Evolutionary conservation across 2,329 filamentous ascomycete genomes (phyloP).

Genomic region (Coccinonectria pachysandricola): DNA sequence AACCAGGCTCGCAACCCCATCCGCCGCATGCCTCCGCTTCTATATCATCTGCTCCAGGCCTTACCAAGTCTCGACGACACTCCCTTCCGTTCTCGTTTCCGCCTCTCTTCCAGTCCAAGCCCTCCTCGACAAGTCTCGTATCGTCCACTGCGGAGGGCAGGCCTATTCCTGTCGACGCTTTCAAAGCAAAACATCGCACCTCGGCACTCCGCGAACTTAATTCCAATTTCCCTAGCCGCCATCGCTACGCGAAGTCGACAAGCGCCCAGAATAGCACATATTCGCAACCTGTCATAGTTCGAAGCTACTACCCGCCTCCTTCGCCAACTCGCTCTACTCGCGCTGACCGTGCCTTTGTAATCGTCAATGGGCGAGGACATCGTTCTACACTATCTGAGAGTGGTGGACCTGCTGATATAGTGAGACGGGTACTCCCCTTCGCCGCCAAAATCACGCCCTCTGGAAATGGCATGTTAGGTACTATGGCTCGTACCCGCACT

Average conservation of each 20-base stretch:
- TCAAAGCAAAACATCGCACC: conserved; percentile 45
- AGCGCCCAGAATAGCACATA: conserved; percentile 48
- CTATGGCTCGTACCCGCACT: conserved; percentile 33
- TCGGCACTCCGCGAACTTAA: conserved; percentile 51
- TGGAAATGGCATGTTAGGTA: conserved; percentile 30
- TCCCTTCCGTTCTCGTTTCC: conserved; percentile 39
- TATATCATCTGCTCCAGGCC: conserved; percentile 12
- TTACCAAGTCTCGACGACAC: conserved; percentile 21
- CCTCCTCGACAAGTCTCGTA: conserved; percentile 42
- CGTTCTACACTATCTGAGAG: conserved; percentile 18
- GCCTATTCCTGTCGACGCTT: conserved; percentile 46
- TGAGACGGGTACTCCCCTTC: conserved; percentile 24
- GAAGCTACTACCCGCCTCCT: conserved; percentile 48
- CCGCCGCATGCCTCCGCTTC: conserved; percentile 15
- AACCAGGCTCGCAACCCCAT: conserved; percentile 15
- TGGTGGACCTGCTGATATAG: conserved; percentile 19
- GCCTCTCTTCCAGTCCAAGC: conserved; percentile 36
- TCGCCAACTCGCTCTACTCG: conserved; percentile 23
- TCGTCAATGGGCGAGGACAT: conserved; percentile 19
- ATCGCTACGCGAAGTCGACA: conserved; percentile 46
- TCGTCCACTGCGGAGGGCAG: conserved; percentile 45
- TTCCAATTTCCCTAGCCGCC: conserved; percentile 44
- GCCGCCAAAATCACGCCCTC: conserved; percentile 20
- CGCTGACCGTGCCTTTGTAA: conserved; percentile 20
- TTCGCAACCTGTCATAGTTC: conserved; percentile 55